These are phyloP conservation scores for Phytophthora citrophthora DNA, from an alignment of 352 stramenopile genomes.

Conservation along the genomic window DNA sequence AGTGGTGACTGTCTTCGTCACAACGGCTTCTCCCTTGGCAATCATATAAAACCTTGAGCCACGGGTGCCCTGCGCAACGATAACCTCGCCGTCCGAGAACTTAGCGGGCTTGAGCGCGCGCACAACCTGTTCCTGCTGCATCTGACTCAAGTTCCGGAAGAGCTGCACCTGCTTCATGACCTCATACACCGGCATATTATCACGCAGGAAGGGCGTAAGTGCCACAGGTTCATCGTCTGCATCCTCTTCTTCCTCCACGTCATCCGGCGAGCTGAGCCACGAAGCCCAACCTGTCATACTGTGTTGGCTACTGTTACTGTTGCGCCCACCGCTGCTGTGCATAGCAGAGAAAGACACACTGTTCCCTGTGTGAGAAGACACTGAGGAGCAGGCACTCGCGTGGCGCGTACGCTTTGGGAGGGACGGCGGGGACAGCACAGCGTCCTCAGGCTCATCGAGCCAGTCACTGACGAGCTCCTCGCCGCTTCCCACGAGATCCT, in stretches of 20 bases:
- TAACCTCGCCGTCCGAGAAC: constrained; percentile 84
- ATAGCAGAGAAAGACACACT: constrained; percentile 40
- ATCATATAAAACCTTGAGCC: constrained; percentile 93
- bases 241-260: constrained; percentile 70
- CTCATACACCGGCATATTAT: constrained; percentile 90
- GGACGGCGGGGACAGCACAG: constrained; percentile 56
- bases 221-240: constrained; percentile 70
- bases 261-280: constrained; percentile 74
- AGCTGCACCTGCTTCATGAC: constrained; percentile 90
- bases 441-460: constrained; percentile 77
- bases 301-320: constrained; percentile 62
- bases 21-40: constrained; percentile 84
- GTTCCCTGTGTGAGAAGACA: constrained; percentile 51
- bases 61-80: constrained; percentile 86
- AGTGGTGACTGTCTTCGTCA: constrained; percentile 72
- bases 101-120: constrained; percentile 84
- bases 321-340: constrained; percentile 41
- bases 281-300: constrained; percentile 64
- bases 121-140: constrained; percentile 89
- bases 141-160: constrained; percentile 87
- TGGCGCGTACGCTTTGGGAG: constrained; percentile 31
- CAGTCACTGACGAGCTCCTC: constrained; percentile 78
- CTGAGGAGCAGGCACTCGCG: constrained; percentile 62
- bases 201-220: constrained; percentile 76
- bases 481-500: constrained; percentile 42